Conservation (phyloP, 2,329 filamentous ascomycete species). For the Aspergillus transmontanensis region DNA sequence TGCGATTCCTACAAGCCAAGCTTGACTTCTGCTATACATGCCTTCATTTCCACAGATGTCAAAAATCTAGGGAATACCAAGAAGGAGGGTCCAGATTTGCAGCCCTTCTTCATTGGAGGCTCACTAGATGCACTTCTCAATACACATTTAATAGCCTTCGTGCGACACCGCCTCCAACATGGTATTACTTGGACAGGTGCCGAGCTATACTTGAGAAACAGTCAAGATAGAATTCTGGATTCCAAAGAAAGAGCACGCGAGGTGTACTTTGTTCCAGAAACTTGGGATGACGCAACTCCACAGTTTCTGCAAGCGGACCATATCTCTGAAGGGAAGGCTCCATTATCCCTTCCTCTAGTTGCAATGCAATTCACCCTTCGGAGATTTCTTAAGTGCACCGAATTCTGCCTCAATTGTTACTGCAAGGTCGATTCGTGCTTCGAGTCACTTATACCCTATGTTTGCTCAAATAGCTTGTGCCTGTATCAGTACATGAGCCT, state of each 20-base stretch:
- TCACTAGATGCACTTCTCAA: slow-evolving; percentile 71
- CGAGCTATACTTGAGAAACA: slow-evolving; percentile 58
- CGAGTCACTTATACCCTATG: slow-evolving; percentile 59
- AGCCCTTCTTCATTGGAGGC: slow-evolving; percentile 68
- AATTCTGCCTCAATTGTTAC: slow-evolving; percentile 87
- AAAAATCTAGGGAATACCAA: neutral
- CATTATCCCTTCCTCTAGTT: slow-evolving; percentile 58
- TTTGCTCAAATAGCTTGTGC: slow-evolving; percentile 75
- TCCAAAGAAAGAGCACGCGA: slow-evolving; percentile 12
- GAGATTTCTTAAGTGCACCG: slow-evolving; percentile 77
- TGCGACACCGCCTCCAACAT: slow-evolving; percentile 59
- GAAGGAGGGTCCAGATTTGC: slow-evolving; percentile 41
- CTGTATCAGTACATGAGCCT: slow-evolving; percentile 85
- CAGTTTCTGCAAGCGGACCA: slow-evolving; percentile 55
- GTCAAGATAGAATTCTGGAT: slow-evolving; percentile 38
- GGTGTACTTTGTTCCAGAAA: slow-evolving; percentile 27
- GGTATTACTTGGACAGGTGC: slow-evolving; percentile 69
- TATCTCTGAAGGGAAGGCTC: slow-evolving; percentile 37
- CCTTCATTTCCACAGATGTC: slow-evolving; percentile 53
- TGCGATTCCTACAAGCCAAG: slow-evolving; percentile 74
- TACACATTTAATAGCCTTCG: slow-evolving; percentile 62
- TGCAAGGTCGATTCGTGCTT: slow-evolving; percentile 65
- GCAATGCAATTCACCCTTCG: slow-evolving; percentile 76
- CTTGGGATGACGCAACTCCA: slow-evolving; percentile 34
- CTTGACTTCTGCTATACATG: slow-evolving; percentile 53